phyloP scores from a whole-genome alignment of 164 flowering plant species.

The Kingdonia uniflora region DNA sequence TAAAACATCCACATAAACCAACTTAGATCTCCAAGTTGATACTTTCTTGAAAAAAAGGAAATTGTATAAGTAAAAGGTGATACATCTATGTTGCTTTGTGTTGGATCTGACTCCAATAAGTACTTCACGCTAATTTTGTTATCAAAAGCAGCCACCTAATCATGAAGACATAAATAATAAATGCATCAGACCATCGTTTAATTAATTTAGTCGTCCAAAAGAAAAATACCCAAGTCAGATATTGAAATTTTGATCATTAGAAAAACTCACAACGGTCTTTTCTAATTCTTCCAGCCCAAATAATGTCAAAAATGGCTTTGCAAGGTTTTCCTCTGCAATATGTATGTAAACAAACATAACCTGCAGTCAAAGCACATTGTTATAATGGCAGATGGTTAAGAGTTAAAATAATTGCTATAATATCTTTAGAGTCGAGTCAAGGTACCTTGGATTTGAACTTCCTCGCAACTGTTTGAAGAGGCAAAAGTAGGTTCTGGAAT shows the following conservation, averaged over 20 bases:
- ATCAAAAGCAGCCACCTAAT: slow-evolving; percentile 77
- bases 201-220: no score
- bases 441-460: slow-evolving; percentile 76
- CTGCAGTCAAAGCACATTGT: slow-evolving; percentile 31
- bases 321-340: slow-evolving; percentile 72
- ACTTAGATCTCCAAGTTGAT: slow-evolving; percentile 9
- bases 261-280: slow-evolving; percentile 47
- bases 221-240: not conserved
- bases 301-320: slow-evolving; percentile 82
- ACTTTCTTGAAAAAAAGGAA: slow-evolving; percentile 3
- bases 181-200: no score
- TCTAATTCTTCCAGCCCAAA: slow-evolving; percentile 81
- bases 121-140: slow-evolving; percentile 55
- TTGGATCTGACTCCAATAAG: slow-evolving; percentile 60
- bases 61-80: slow-evolving; percentile 6
- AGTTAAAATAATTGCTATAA: not conserved
- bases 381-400: not conserved
- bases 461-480: slow-evolving; percentile 70
- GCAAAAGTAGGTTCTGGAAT: slow-evolving; percentile 40
- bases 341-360: slow-evolving; percentile 65
- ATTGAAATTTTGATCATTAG: not conserved
- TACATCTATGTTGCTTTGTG: slow-evolving; percentile 63
- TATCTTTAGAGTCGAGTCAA: slow-evolving; percentile 1
- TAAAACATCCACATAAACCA: slow-evolving; percentile 20
- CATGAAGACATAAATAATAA: slow-evolving; percentile 7